Conservation (phyloP, 495 filamentous ascomycete genomes). For the Penicillium coffeae region DNA sequence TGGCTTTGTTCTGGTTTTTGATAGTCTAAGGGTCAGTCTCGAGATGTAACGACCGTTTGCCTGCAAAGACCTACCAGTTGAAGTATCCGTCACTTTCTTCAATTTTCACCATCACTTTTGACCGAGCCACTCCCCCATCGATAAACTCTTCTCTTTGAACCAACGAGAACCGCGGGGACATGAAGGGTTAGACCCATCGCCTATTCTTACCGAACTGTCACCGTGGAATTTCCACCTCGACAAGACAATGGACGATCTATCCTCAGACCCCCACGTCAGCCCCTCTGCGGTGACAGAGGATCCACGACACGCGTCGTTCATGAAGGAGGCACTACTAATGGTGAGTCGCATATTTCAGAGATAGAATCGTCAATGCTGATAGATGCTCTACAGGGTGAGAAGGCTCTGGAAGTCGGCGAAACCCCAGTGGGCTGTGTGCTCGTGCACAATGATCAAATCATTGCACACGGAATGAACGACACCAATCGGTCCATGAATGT, state of each 20-base stretch:
- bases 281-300: slow-evolving; percentile 11
- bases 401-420: slow-evolving; percentile 77
- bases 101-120: no score
- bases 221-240: neutral
- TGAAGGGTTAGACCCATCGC: no score
- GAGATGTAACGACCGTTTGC: no score
- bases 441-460: slow-evolving; percentile 66
- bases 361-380: slow-evolving; percentile 8
- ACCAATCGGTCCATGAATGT: slow-evolving; percentile 83
- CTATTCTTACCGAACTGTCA: neutral
- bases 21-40: no score
- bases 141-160: no score
- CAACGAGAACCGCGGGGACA: no score
- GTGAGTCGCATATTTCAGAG: slow-evolving; percentile 31
- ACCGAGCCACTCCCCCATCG: no score
- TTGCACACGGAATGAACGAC: slow-evolving; percentile 90
- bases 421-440: slow-evolving; percentile 96
- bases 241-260: neutral
- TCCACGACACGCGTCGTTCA: slow-evolving; percentile 53
- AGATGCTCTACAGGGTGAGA: slow-evolving; percentile 55
- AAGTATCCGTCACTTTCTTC: no score
- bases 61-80: no score
- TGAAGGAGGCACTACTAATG: slow-evolving; percentile 68
- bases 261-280: neutral
- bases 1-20: no score